Conservation (phyloP, 2,329 filamentous ascomycete genomes). For the Sporothrix curviconia region DNA sequence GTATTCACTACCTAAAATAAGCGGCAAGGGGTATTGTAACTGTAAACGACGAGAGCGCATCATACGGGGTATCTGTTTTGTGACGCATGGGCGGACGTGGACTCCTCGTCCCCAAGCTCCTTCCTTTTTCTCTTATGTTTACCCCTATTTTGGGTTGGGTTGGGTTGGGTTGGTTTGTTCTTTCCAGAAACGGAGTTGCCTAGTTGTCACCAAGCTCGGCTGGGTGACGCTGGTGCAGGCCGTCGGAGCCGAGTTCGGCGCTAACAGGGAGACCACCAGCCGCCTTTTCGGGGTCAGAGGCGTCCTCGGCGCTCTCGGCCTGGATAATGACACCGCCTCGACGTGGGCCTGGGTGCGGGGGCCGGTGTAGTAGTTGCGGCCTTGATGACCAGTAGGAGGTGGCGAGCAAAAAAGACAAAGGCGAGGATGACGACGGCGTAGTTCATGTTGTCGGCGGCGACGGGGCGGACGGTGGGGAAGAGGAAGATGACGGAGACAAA, state of each 20-base stretch:
- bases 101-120: neutral
- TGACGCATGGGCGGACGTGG: neutral
- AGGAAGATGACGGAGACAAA: slow-evolving; percentile 50
- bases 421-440: slow-evolving; percentile 46
- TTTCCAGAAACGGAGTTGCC: neutral
- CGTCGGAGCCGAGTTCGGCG: neutral
- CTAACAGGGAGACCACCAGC: neutral
- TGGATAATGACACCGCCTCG: slow-evolving; percentile 22
- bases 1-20: neutral
- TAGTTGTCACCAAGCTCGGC: neutral
- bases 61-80: slow-evolving; percentile 5
- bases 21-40: slow-evolving; percentile 12
- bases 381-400: slow-evolving; percentile 40
- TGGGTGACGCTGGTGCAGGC: slow-evolving; percentile 16
- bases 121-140: neutral
- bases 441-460: slow-evolving; percentile 45
- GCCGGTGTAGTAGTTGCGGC: slow-evolving; percentile 42
- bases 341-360: slow-evolving; percentile 30
- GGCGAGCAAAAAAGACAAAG: slow-evolving; percentile 38
- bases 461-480: slow-evolving; percentile 42
- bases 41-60: slow-evolving; percentile 12
- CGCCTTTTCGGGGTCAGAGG: slow-evolving; percentile 13
- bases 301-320: slow-evolving; percentile 13
- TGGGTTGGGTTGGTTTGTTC: neutral
- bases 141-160: neutral